Percentiles rank a stretch among this genome's conserved stretches.
Conservation (phyloP, 768 basidiomycete species). For the Podaxis sp. region DNA sequence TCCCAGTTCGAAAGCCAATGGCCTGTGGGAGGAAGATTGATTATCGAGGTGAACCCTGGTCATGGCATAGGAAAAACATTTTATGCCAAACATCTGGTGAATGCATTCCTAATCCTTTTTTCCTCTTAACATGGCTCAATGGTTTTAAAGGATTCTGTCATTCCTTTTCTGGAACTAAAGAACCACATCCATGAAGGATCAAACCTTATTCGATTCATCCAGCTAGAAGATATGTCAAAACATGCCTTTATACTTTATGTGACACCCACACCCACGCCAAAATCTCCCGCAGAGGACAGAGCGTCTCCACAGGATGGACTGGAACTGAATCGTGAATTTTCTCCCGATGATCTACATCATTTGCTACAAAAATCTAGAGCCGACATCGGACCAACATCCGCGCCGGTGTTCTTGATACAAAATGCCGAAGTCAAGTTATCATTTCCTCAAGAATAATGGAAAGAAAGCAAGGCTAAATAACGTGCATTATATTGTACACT, state of each 20-base stretch:
- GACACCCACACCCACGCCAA: conserved; percentile 22
- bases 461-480: neutral
- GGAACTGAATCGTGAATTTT: neutral
- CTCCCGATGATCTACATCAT: neutral
- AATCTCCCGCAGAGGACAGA: neutral
- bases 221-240: conserved; percentile 41
- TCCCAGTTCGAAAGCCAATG: conserved; percentile 32
- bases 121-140: neutral
- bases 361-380: conserved; percentile 4
- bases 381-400: neutral
- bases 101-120: conserved; percentile 16
- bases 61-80: conserved; percentile 33
- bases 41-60: conserved; percentile 45
- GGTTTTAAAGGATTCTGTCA: conserved; percentile 2
- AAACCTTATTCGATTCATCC: conserved; percentile 52
- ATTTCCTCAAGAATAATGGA: neutral
- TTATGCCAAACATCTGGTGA: conserved; percentile 45
- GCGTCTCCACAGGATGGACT: neutral
- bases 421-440: neutral
- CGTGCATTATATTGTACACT: neutral
- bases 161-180: conserved; percentile 31
- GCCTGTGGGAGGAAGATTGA: conserved; percentile 45
- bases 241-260: conserved; percentile 47
- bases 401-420: neutral
- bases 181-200: conserved; percentile 38